Base-by-base conservation (phyloP, 1,284 basidiomycete species). In the Apiotrichum akiyoshidainum region DNA sequence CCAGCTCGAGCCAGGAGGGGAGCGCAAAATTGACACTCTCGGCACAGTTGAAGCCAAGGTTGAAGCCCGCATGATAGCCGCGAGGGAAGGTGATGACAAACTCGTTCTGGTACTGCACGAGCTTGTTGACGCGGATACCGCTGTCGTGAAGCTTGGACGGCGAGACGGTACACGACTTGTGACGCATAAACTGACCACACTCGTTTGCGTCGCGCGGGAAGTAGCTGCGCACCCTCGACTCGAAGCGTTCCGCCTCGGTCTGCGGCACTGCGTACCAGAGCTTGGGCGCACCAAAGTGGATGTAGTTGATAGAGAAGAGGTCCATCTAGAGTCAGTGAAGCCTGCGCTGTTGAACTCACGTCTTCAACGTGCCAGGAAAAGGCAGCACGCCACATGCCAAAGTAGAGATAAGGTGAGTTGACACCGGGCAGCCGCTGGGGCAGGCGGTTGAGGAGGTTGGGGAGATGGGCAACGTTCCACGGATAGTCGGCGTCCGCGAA, bases 321-420 rank as follows among this genome's bases (percentile, higher is more conserved):
- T 98, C 95, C 90, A 92, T 92, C 74, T 92, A 58, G 26, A 21
- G 46, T 48, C 42, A 49, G 57, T 46, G 33, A 33, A 31, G 39
- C 10, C 12, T 13, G 54, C 34, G 33, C 33, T 21, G 6, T 2
- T 5, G 14, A 35, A 26, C 75, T 71, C 67, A 81, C 81, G 65
- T 84, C 85, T 69, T 99, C 95, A 49, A 99, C 95, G 69, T 99
- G 95, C 96, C 96, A 99, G 0, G 95, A 92, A 77, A 99, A 96
- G 0, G 92, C 94, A 16, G 96, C 95, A 54, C 92, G 83, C 95
- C 95, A 99, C 92, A 97, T 97, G 65, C 95, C 95, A 77, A 96
- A 98, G 78, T 99, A 99, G 5, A 99, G 84, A 75, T 99, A 99
- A 0, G 95, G 95, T 1, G 92, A 89, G 71, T 98, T 99, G 53